These are phyloP conservation scores for Dillenia turbinata DNA, from an alignment of 164 flowering plant genomes.

Conservation along the genomic window DNA sequence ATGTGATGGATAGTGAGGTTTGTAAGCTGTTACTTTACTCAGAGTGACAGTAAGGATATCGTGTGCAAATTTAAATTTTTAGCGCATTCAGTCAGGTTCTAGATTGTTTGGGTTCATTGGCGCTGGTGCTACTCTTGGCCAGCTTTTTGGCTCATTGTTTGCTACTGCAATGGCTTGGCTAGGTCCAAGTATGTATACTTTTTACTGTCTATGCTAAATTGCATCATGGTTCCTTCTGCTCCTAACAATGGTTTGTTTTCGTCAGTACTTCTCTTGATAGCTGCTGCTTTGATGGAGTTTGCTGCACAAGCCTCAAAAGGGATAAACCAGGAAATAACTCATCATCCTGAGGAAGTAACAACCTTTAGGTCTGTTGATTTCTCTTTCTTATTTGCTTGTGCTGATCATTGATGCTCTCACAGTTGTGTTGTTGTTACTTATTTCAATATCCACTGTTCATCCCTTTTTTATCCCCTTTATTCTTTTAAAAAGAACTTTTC, in stretches of 20 bases:
- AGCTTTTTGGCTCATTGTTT: slow-evolving; percentile 91
- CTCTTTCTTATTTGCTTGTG: neutral
- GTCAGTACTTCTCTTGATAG: slow-evolving; percentile 73
- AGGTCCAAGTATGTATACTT: slow-evolving; percentile 71
- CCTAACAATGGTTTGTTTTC: slow-evolving; percentile 7
- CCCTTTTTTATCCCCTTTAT: neutral
- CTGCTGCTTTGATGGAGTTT: slow-evolving; percentile 89
- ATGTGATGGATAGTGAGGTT: slow-evolving; percentile 96
- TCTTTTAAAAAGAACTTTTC: too few relatives aligned
- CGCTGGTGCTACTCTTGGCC: slow-evolving; percentile 99
- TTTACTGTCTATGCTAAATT: neutral
- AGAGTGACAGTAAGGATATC: neutral
- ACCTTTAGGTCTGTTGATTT: slow-evolving; percentile 47
- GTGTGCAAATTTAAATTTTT: slow-evolving; percentile 14
- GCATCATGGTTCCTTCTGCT: neutral
- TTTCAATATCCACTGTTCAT: too few relatives aligned
- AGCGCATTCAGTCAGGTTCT: slow-evolving; percentile 89
- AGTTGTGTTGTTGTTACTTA: neutral
- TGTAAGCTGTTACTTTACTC: slow-evolving; percentile 16
- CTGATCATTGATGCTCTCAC: too few relatives aligned
- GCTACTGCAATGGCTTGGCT: slow-evolving; percentile 90
- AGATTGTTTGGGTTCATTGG: slow-evolving; percentile 99
- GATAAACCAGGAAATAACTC: slow-evolving; percentile 44
- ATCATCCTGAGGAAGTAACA: slow-evolving; percentile 50
- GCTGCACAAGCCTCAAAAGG: slow-evolving; percentile 91